Evolutionary conservation across 179 eudicot genomes (phyloP).

Genomic region (Spergularia azorica): DNA sequence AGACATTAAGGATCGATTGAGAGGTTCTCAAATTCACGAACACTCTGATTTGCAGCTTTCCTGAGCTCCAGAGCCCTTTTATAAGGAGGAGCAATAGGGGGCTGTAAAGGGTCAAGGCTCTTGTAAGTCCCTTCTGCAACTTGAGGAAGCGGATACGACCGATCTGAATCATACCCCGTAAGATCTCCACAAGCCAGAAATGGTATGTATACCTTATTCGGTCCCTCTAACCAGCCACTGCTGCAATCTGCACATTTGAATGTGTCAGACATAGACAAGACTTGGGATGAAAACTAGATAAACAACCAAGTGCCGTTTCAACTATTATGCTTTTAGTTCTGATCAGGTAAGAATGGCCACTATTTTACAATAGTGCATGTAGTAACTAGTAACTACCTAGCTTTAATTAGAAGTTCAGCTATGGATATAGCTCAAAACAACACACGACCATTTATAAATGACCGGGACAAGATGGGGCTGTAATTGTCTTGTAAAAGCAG

Average conservation of each 20-base stretch:
- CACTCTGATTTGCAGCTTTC: slow-evolving; percentile 78
- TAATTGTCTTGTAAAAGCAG: no score
- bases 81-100: slow-evolving; percentile 96
- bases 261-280: neutral
- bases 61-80: slow-evolving; percentile 91
- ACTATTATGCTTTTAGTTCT: no score
- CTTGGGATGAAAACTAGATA: neutral
- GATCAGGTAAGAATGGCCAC: no score
- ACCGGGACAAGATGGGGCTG: no score
- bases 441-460: no score
- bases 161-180: slow-evolving; percentile 87
- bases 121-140: slow-evolving; percentile 66
- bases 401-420: no score
- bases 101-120: slow-evolving; percentile 90
- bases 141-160: slow-evolving; percentile 86
- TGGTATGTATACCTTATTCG: slow-evolving; percentile 90
- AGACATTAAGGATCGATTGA: slow-evolving; percentile 44
- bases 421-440: no score
- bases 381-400: no score
- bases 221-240: slow-evolving; percentile 91
- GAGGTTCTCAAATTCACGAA: slow-evolving; percentile 52
- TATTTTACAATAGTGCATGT: no score
- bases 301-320: no score
- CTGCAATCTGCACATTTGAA: slow-evolving; percentile 65
- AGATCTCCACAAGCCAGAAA: slow-evolving; percentile 98